These are phyloP conservation scores for Cladosporium oxysporum DNA, from an alignment of 2,329 filamentous ascomycete genomes.

Conservation along the genomic window DNA sequence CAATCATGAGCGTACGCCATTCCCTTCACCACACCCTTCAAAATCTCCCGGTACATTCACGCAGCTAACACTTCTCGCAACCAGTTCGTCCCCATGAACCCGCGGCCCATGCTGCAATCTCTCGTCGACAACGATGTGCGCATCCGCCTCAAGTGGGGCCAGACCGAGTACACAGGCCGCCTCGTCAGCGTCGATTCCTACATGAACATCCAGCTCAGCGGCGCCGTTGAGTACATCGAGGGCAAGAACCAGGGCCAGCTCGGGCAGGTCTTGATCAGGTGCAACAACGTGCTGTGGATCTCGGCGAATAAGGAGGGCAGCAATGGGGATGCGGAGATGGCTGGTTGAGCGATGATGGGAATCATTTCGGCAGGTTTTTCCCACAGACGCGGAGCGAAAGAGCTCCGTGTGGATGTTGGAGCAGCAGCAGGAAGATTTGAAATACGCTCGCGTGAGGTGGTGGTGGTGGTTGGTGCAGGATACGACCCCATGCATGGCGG, in stretches of 20 bases:
- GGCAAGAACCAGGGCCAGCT: conserved; percentile 81
- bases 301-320: conserved; percentile 10
- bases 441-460: no score
- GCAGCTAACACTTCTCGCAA: not conserved
- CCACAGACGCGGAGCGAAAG: no score
- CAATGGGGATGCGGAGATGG: conserved; percentile 44
- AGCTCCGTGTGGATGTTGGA: not conserved
- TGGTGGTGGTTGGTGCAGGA: not conserved
- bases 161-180: conserved; percentile 94
- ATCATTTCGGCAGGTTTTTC: no score
- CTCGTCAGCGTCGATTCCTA: conserved; percentile 95
- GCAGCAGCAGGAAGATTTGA: not conserved
- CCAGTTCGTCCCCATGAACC: conserved; percentile 87
- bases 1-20: conserved; percentile 29
- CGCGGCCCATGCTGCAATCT: conserved; percentile 91
- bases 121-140: conserved; percentile 91
- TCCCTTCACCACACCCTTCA: no score
- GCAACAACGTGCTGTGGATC: conserved; percentile 32
- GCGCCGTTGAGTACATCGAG: conserved; percentile 89
- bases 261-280: conserved; percentile 92
- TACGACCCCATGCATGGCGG: not conserved
- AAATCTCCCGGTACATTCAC: no score
- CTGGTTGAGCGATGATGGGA: conserved; percentile 35
- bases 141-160: conserved; percentile 95
- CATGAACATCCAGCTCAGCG: conserved; percentile 95